phyloP scores from a whole-genome alignment of 116 monocot species.

The Zostera marina region DNA sequence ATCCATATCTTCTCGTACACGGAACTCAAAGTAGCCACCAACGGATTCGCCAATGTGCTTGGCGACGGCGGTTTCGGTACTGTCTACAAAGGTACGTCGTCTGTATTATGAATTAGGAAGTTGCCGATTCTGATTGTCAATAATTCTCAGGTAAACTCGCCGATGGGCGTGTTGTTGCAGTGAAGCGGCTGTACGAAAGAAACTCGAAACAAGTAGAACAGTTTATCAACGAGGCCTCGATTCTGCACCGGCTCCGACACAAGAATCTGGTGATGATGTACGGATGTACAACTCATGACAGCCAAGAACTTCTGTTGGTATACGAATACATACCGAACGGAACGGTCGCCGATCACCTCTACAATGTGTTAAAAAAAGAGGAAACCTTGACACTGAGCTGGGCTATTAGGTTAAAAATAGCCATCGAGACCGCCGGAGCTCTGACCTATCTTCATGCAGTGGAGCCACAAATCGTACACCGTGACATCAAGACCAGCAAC shows the following conservation, averaged over 20 bases:
- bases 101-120: too few species aligned
- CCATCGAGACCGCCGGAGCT: slow-evolving; percentile 47
- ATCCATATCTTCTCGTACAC: slow-evolving; percentile 36
- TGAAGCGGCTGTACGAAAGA: slow-evolving; percentile 63
- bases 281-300: slow-evolving; percentile 44
- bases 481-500: slow-evolving; percentile 72
- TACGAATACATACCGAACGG: slow-evolving; percentile 65
- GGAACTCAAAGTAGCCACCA: slow-evolving; percentile 42
- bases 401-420: slow-evolving; percentile 31
- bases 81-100: slow-evolving; percentile 57
- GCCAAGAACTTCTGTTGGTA: slow-evolving; percentile 54
- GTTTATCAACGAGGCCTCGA: slow-evolving; percentile 52
- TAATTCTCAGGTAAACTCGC: slow-evolving; percentile 38
- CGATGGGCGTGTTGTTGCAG: slow-evolving; percentile 49
- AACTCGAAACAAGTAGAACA: slow-evolving; percentile 50
- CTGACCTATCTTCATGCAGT: slow-evolving; percentile 58
- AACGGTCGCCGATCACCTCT: slow-evolving; percentile 64
- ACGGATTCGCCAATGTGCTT: slow-evolving; percentile 31
- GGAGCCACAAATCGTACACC: slow-evolving; percentile 61
- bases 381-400: slow-evolving; percentile 14
- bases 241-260: slow-evolving; percentile 58
- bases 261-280: slow-evolving; percentile 53
- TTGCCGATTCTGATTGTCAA: too few species aligned
- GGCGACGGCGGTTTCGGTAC: slow-evolving; percentile 58
- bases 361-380: slow-evolving; percentile 11